Conservation (phyloP, 2,329 filamentous ascomycete genomes). For the Zymoseptoria crescenta region DNA sequence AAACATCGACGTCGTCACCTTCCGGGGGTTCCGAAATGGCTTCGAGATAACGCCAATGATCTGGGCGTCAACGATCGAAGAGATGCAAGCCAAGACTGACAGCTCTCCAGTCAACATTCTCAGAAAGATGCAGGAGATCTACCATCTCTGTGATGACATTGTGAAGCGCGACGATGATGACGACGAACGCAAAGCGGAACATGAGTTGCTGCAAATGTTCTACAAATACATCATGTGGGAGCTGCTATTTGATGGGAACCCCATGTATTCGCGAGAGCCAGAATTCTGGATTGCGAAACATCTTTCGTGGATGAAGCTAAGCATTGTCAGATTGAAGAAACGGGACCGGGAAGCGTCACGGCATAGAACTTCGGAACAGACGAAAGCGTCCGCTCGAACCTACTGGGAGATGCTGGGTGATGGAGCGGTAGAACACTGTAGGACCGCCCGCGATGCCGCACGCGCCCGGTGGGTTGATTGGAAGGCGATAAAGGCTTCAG, state of each 20-base stretch:
- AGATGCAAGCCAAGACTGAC: background rate
- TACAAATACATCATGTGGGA: background rate
- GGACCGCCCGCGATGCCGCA: background rate
- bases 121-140: background rate
- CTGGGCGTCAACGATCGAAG: background rate
- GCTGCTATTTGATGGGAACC: background rate
- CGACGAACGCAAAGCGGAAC: background rate
- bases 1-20: background rate
- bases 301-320: background rate
- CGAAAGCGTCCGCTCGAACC: background rate
- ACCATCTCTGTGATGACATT: background rate
- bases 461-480: background rate
- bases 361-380: background rate
- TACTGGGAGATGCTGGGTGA: background rate
- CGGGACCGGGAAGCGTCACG: background rate
- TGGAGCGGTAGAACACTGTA: background rate
- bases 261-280: background rate
- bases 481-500: background rate
- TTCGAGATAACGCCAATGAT: background rate
- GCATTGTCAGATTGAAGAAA: background rate
- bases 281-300: background rate
- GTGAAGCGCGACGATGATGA: background rate
- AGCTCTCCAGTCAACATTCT: background rate
- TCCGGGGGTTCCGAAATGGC: background rate
- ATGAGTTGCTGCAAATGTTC: background rate